Percentiles rank a stretch among this genome's conserved stretches.
Conservation (phyloP, 192 early-diverging fungal genomes). For the Ambispora gerdemannii region DNA sequence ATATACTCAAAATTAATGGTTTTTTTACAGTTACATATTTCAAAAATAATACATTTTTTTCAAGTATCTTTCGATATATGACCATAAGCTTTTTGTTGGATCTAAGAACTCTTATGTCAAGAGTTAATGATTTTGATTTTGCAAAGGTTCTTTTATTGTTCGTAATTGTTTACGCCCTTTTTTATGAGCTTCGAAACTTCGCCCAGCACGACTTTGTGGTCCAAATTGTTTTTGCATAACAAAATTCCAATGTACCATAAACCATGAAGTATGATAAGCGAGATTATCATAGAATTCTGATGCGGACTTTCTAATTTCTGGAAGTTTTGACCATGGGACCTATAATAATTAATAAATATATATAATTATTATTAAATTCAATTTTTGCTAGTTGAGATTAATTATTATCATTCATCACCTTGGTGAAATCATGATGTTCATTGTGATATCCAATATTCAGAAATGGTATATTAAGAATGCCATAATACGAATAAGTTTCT, state of each 20-base stretch:
- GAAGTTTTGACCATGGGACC: conserved; percentile 86
- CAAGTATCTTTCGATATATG: too few relatives aligned
- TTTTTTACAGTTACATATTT: too few relatives aligned
- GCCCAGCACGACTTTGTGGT: conserved; percentile 79
- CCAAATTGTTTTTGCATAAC: conserved; percentile 68
- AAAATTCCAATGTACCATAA: conserved; percentile 79
- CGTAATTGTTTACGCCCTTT: conserved; percentile 66
- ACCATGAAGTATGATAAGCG: conserved; percentile 83
- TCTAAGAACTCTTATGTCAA: too few relatives aligned
- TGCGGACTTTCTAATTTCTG: conserved; percentile 72
- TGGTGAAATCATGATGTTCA: conserved; percentile 97
- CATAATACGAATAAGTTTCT: conserved; percentile 98
- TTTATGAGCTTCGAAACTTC: conserved; percentile 67
- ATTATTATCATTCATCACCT: too few relatives aligned
- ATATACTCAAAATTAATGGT: too few relatives aligned
- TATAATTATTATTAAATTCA: not conserved
- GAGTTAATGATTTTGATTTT: too few relatives aligned
- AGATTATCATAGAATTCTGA: conserved; percentile 88
- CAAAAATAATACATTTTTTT: too few relatives aligned
- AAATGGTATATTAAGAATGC: conserved; percentile 77
- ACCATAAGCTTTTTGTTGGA: too few relatives aligned
- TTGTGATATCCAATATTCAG: conserved; percentile 98
- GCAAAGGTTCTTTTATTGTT: conserved; percentile 35
- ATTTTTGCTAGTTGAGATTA: too few relatives aligned
- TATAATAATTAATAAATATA: conserved; percentile 35